These are phyloP conservation scores for Mangifera indica DNA, from an alignment of 345 rosid genomes.

Conservation along the genomic window DNA sequence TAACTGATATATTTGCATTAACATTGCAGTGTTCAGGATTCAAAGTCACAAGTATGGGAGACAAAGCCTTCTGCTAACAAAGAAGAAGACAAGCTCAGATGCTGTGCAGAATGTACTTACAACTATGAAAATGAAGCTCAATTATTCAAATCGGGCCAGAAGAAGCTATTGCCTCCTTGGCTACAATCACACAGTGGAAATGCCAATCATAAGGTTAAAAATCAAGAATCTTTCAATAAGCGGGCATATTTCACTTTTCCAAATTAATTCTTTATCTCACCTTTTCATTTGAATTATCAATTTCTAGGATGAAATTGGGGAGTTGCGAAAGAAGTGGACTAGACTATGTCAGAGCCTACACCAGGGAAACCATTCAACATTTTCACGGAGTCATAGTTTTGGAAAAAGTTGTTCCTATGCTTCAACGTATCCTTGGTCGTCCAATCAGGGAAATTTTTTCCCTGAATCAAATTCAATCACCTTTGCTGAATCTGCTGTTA, in stretches of 20 bases:
- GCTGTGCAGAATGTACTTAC: conserved; percentile 72
- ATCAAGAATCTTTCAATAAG: neutral
- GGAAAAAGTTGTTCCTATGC: conserved; percentile 33
- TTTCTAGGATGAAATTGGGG: conserved; percentile 56
- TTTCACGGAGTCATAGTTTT: neutral
- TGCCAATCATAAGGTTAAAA: conserved; percentile 52
- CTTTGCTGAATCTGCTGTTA: conserved; percentile 36
- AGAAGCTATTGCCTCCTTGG: conserved; percentile 68
- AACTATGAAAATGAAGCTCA: conserved; percentile 74
- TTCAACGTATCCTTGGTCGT: conserved; percentile 53
- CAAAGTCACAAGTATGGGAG: conserved; percentile 49
- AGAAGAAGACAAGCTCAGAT: conserved; percentile 49
- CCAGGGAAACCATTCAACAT: conserved; percentile 29
- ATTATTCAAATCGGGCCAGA: conserved; percentile 45
- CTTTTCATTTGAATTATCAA: neutral
- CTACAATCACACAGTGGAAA: conserved; percentile 46
- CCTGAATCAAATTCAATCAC: conserved; percentile 46
- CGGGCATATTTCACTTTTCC: neutral
- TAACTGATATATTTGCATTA: neutral
- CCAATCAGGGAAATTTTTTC: conserved; percentile 41
- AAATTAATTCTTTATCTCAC: neutral
- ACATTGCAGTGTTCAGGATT: conserved; percentile 48
- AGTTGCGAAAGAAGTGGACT: conserved; percentile 71
- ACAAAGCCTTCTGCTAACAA: conserved; percentile 47
- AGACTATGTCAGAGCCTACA: conserved; percentile 61